Evolutionary conservation across 2,329 filamentous ascomycete species (phyloP).

Genomic region (Phyllosticta capitalensis): DNA sequence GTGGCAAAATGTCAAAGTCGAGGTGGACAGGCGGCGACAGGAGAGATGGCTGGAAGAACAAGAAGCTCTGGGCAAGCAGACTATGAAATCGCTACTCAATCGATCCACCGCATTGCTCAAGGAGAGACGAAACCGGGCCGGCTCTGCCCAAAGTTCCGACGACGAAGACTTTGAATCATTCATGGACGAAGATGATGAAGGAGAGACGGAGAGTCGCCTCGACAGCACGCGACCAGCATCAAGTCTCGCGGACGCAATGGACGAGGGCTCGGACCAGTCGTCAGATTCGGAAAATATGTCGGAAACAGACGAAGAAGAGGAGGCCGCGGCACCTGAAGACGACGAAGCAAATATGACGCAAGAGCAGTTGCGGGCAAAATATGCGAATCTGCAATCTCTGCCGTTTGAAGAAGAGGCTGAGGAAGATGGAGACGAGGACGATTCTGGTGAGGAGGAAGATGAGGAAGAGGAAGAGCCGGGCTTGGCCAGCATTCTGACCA

Average conservation of each 20-base stretch:
- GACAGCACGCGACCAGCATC: conserved; percentile 8
- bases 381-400: conserved; percentile 51
- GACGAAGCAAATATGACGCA: conserved; percentile 57
- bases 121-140: conserved; percentile 24
- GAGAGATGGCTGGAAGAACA: conserved; percentile 54
- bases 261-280: neutral
- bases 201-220: conserved; percentile 32
- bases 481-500: conserved; percentile 8
- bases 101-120: conserved; percentile 45
- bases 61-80: conserved; percentile 47
- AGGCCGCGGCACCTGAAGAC: conserved; percentile 31
- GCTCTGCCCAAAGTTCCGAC: conserved; percentile 18
- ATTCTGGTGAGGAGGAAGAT: conserved; percentile 21
- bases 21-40: conserved; percentile 48
- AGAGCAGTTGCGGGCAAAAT: conserved; percentile 60
- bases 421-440: conserved; percentile 19
- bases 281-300: conserved; percentile 5
- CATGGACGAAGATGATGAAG: conserved; percentile 31
- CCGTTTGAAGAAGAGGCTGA: conserved; percentile 15
- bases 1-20: conserved; percentile 49
- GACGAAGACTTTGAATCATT: conserved; percentile 26
- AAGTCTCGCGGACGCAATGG: conserved; percentile 12
- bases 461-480: conserved; percentile 14
- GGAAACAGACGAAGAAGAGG: conserved; percentile 30
- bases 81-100: conserved; percentile 63